Base-by-base conservation (phyloP, 345 rosid genomes). In the Brassica nigra region DNA sequence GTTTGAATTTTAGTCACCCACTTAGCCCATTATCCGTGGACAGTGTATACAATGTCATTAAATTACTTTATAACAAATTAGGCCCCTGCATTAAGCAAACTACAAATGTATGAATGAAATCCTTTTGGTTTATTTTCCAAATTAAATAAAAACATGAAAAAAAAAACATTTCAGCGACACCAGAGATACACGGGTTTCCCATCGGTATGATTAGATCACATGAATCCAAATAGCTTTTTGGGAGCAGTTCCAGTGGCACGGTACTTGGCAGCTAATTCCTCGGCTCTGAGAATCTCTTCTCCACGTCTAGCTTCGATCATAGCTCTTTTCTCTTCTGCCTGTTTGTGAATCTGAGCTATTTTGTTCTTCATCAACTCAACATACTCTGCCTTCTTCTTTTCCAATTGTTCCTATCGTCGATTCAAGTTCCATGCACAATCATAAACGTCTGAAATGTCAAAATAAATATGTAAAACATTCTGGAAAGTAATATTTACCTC, bases 251-350 rank as follows among this genome's bases (percentile, higher is more conserved):
- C 82, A 5, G 65, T 36, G 18, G 82, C 76, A 55, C 84, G 82
- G 47, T 77, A 78, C 59, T 82, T 82, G 30, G 84, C 73, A 54
- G 82, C 84, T 61, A 78, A 39, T 74, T 82, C 82, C 23, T 82
- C 84, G 0, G 79, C 79, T 47, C 78, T 82, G 59, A 82, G 72
- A 42, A 57, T 1, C 1, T 74, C 79, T 74, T 82, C 78, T 14
- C 84, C 79, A 28, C 76, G 75, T 18, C 12, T 62, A 18, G 84
- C 84, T 82, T 82, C 84, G n/a, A 74, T 78, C 81, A 78, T 77
- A 3, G 82, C 84, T 78, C 79, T 82, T 28, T 62, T 82, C 36
- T 82, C 84, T 78, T 82, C 84, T 8, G 81, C 78, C 15, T 73
- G 18, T 8, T 73, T 82, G 73, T 82, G 84, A 23, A 78, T 77